Base-by-base conservation (phyloP, 2,329 filamentous ascomycete species). In the Trematosphaeria pertusa region DNA sequence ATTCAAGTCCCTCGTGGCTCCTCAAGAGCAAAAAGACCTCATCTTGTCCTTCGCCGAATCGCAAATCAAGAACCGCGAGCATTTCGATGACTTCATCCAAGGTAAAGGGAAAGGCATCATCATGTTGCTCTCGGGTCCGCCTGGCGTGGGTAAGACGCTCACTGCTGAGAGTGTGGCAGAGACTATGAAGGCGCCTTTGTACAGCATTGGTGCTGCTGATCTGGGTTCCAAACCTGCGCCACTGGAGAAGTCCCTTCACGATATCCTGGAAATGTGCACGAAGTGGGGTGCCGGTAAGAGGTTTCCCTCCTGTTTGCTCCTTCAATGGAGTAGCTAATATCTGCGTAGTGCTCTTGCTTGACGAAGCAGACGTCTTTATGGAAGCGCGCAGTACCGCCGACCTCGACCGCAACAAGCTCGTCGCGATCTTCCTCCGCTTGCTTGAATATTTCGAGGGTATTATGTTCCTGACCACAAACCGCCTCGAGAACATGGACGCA, bases 371-470 rank as follows among this genome's bases (percentile, higher is more conserved):
- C 26, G 64, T 71, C 9, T 70, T 69, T 46, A 42, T 62, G 36
- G 47, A 59, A 48, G 35, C 88, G 71, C 84, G 89, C 2, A 87
- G 88, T 32, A 85, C 89, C 64, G 84, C 88, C 50, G 88, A 94
- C 61, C 86, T 94, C 43, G 86, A 91, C 65, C 85, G 89, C 49
- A 95, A 95, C 60, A 88, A 88, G 0, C 82, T 93, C 3, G 90
- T 95, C 49, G 89, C 86, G 71, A 89, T 95, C 64, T 96, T 96
- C 77, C 77, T 96, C 3, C 84, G 90, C 0, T 80, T 91, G 46
- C 77, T 96, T 0, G 91, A 96, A 70, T 95, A 95, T 69, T 95
- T 93, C 74, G 87, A 93, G 65, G 91, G 90, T 3, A 93, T 95
- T 44, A 72, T 95, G 3, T 93, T 96, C 75, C 74, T 96, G 15